Evolutionary conservation across 73 alveolate species (phyloP), one percentile per base, ranked within the genome.

Genomic region (Breviolum minutum): DNA sequence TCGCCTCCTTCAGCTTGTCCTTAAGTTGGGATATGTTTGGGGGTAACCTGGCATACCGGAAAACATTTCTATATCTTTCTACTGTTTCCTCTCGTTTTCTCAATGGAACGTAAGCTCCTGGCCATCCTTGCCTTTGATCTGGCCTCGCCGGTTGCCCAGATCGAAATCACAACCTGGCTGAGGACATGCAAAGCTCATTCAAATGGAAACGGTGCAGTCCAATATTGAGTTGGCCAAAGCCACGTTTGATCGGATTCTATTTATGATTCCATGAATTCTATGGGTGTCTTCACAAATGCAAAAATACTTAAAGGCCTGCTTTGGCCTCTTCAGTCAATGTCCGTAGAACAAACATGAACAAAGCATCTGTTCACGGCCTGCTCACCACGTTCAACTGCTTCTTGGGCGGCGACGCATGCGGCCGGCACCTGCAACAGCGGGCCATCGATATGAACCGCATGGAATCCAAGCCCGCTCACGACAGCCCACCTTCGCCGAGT

Each of bases 371-470:
- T 40, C 54, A 40, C 54, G 54, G 63, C 94, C 94, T 86, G 94
- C 63, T 86, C 76, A n/a, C 94, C 94, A 26, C 70, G 69, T 9
- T 86, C 94, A 8, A 86, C 94, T 6, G 94, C 94, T 2, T 86
- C 94, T 86, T 86, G 94, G 14, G 94, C 94, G n/a, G 94, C 94
- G 11, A 86, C 94, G 40, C 94, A 86, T 48, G 94, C 94, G n/a
- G 94, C 94, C 63, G 94, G 94, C 27, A 86, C 94, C 94, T 26
- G 76, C 88, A 80, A 24, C 92, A 22, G 54, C 54, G 54, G 70
- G 17, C 87, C 26, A 30, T 7, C 16, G 13, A 63, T 79, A 0
- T 29, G 30, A 27, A 63, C 8, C 17, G 20, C 26, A 26, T 79
- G 7, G 64, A 30, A 30, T n/a, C 12, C 87, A 30, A 19, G 26